A percentile compares a stretch with the other conserved stretches of the same genome.
These are phyloP conservation scores for Solanum virginianum DNA, from an alignment of 257 asterid species.

Conservation along the genomic window DNA sequence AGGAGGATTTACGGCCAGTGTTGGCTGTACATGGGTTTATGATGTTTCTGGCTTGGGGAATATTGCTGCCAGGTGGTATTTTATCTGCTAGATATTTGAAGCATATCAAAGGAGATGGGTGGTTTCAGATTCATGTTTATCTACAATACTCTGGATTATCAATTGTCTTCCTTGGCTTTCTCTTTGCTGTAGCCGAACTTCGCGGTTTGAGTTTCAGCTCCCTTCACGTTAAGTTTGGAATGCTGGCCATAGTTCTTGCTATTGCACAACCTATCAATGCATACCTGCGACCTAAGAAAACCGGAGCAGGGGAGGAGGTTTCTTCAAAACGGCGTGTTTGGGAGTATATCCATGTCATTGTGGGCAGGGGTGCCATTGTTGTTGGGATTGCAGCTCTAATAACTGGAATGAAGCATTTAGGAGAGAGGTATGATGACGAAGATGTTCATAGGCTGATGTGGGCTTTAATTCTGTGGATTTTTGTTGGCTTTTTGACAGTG, in stretches of 20 bases:
- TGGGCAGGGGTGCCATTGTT: conserved; percentile 65
- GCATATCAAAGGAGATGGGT: conserved; percentile 79
- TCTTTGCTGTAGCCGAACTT: conserved; percentile 97
- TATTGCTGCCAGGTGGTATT: conserved; percentile 82
- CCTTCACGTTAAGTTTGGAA: conserved; percentile 72
- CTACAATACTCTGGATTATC: conserved; percentile 88
- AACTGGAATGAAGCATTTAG: conserved; percentile 86
- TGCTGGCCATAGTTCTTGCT: conserved; percentile 62
- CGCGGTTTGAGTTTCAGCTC: conserved; percentile 61
- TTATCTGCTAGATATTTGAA: conserved; percentile 84
- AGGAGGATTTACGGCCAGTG: conserved; percentile 90
- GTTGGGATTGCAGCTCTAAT: conserved; percentile 73
- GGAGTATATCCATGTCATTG: conserved; percentile 64
- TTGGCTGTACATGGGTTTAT: conserved; percentile 94
- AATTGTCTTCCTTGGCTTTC: conserved; percentile 82
- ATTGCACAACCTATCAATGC: conserved; percentile 81
- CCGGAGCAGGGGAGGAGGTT: conserved; percentile 38
- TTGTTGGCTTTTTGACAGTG: conserved; percentile 43
- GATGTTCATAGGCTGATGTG: conserved; percentile 64
- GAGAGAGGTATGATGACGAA: conserved; percentile 71
- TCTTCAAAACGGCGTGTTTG: conserved; percentile 42
- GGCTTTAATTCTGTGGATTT: conserved; percentile 82
- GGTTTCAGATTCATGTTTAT: conserved; percentile 84
- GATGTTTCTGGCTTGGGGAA: conserved; percentile 99
- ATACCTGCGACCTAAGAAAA: conserved; percentile 75